Evolutionary conservation across 495 filamentous ascomycete genomes (phyloP).

Genomic region (Penicillium pulvis): DNA sequence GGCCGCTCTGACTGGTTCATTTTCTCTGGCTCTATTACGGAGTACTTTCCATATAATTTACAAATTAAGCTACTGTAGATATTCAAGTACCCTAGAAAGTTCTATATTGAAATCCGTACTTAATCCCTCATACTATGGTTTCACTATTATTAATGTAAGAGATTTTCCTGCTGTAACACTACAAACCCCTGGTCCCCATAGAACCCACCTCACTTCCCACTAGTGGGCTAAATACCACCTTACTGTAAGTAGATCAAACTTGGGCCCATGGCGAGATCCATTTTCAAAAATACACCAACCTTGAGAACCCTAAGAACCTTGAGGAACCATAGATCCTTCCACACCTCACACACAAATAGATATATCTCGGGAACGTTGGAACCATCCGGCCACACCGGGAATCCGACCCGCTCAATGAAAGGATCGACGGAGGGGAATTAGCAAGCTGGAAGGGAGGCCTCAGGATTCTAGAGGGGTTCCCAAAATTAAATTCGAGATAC

Average conservation of each 20-base stretch:
- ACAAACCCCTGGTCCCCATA: no score
- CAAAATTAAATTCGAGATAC: background rate
- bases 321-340: background rate
- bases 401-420: conserved; percentile 10
- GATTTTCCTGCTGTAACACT: no score
- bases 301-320: background rate
- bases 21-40: background rate
- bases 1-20: conserved; percentile 2
- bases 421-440: conserved; percentile 16
- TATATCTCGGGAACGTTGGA: background rate
- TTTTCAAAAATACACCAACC: background rate
- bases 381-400: background rate
- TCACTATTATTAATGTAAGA: no score
- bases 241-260: background rate
- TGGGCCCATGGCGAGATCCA: no score
- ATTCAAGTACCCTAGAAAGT: background rate
- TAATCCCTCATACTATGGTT: no score
- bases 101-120: no score
- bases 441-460: background rate
- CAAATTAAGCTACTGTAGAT: background rate
- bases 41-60: background rate
- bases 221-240: background rate
- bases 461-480: background rate
- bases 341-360: background rate
- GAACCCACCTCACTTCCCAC: background rate